These are phyloP conservation scores for Margaritispora aquatica DNA, from an alignment of 495 filamentous ascomycete genomes.

Conservation along the genomic window DNA sequence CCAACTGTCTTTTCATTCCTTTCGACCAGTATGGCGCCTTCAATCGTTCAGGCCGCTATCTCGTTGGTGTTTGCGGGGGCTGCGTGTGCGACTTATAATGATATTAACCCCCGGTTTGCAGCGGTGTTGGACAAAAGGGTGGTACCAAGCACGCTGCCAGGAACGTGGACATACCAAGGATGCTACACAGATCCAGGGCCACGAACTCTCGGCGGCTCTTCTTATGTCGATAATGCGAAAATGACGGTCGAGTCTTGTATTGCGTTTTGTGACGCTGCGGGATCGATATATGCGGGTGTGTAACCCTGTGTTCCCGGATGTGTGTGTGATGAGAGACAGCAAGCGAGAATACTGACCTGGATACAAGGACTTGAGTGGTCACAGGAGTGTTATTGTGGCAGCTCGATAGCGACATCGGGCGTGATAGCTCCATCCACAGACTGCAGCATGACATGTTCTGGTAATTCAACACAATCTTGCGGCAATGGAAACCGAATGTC, in stretches of 20 bases:
- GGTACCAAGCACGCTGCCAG: conserved; percentile 14
- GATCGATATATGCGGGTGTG: conserved; percentile 31
- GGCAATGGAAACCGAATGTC: conserved; percentile 29
- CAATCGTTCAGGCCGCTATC: conserved; percentile 3
- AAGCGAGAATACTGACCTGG: no score
- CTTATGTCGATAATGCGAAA: conserved; percentile 7
- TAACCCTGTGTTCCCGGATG: no score
- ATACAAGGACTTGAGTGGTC: no score
- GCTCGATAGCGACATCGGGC: not conserved
- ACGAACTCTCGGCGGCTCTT: not conserved
- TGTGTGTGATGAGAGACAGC: no score
- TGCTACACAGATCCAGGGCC: conserved; percentile 15
- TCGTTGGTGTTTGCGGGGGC: not conserved
- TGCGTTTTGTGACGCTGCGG: conserved; percentile 27
- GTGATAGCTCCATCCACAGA: conserved; percentile 5
- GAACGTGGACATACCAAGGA: conserved; percentile 19
- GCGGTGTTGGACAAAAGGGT: conserved; percentile 9
- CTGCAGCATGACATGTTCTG: conserved; percentile 24
- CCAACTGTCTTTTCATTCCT: conserved; percentile 2
- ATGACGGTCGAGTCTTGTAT: conserved; percentile 39
- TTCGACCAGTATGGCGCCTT: conserved; percentile 4
- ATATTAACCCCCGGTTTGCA: not conserved
- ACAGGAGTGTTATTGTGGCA: conserved; percentile 18
- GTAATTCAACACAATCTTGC: conserved; percentile 20
- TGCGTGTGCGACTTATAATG: not conserved